phyloP scores from a whole-genome alignment of 768 basidiomycete species.

The Tylopilus rubrobrunneus region DNA sequence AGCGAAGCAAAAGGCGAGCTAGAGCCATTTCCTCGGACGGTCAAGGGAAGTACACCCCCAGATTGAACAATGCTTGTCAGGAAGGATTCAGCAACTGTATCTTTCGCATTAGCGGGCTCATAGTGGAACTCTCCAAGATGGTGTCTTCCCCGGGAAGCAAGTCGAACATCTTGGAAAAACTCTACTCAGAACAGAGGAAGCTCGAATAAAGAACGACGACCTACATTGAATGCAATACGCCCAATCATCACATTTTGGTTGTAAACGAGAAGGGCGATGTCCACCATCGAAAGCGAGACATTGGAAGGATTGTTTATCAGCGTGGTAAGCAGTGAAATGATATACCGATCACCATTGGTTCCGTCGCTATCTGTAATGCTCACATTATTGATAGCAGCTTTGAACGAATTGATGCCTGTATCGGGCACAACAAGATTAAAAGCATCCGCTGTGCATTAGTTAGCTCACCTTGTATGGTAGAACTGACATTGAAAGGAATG shows the following conservation, averaged over 20 bases:
- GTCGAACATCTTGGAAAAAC: conserved; percentile 43
- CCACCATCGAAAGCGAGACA: conserved; percentile 55
- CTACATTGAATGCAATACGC: conserved; percentile 53
- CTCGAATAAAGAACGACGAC: conserved; percentile 12
- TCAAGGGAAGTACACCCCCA: conserved; percentile 42
- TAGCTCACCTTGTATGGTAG: conserved; percentile 47
- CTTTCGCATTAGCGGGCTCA: conserved; percentile 57
- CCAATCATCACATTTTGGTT: conserved; percentile 57
- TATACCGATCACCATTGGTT: conserved; percentile 53
- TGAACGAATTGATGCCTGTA: conserved; percentile 57
- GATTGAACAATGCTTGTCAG: conserved; percentile 57
- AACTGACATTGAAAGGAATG: conserved; percentile 59
- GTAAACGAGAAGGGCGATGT: conserved; percentile 54
- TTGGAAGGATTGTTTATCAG: conserved; percentile 65
- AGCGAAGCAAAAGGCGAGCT: conserved; percentile 65
- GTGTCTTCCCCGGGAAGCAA: conserved; percentile 56
- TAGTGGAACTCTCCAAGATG: conserved; percentile 64
- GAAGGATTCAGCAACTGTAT: conserved; percentile 62
- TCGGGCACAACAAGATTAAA: not conserved
- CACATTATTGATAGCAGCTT: conserved; percentile 51
- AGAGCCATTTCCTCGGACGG: conserved; percentile 53
- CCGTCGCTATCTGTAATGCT: conserved; percentile 64
- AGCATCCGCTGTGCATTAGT: not conserved
- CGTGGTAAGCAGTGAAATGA: conserved; percentile 55
- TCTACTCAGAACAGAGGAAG: not conserved